These are phyloP conservation scores for Fusarium nelsonii DNA, from an alignment of 2,329 filamentous ascomycete species.

Conservation along the genomic window DNA sequence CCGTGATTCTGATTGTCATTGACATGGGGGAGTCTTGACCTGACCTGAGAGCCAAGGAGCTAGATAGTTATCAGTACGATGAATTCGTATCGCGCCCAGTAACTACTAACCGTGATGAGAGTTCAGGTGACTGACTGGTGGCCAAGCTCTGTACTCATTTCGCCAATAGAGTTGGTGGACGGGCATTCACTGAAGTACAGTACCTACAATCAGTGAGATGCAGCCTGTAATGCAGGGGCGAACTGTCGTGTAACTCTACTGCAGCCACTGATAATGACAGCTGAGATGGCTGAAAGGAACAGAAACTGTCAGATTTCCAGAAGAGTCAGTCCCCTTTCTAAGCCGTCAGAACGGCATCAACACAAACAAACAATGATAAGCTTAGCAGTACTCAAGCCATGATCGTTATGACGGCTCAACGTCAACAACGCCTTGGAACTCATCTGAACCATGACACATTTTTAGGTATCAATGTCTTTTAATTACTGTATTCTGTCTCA, in stretches of 20 bases:
- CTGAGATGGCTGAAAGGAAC: conserved; percentile 13
- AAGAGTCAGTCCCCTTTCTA: not conserved
- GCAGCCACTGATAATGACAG: not conserved
- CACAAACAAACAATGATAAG: not conserved
- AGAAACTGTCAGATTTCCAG: conserved; percentile 2
- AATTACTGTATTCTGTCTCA: conserved; percentile 24
- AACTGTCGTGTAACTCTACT: not conserved
- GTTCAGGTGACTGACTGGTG: conserved; percentile 9
- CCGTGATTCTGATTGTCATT: conserved; percentile 1
- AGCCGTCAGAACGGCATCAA: too few relatives aligned
- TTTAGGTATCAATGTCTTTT: not conserved
- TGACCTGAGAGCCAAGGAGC: conserved; percentile 4
- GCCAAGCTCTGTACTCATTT: conserved; percentile 30
- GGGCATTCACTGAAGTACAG: not conserved
- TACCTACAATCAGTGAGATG: not conserved
- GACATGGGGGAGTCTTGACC: not conserved
- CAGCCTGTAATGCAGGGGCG: not conserved
- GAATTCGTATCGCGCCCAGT: conserved; percentile 27
- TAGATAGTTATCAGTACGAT: conserved; percentile 25
- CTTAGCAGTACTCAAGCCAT: not conserved
- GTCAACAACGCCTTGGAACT: conserved; percentile 13
- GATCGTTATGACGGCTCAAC: not conserved
- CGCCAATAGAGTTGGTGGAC: conserved; percentile 12
- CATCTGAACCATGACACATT: conserved; percentile 36
- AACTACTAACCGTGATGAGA: conserved; percentile 1